Percentiles rank a stretch among this genome's conserved stretches.
Evolutionary conservation across 768 basidiomycete genomes (phyloP).

Genomic region (Harrya chromipes): DNA sequence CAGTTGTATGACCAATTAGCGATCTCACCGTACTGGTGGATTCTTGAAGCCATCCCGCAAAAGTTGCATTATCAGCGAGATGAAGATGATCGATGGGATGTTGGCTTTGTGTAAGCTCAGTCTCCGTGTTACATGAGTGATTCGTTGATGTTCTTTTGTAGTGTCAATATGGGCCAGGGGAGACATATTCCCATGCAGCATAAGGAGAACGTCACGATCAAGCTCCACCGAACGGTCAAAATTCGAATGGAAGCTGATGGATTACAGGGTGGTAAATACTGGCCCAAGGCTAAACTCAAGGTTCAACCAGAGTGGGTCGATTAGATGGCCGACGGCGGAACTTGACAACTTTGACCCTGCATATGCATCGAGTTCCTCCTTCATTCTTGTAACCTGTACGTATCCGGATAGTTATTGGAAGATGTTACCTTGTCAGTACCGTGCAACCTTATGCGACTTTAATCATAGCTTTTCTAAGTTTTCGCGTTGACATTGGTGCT

Average conservation of each 20-base stretch:
- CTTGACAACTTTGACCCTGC: not conserved
- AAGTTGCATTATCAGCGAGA: constrained; percentile 26
- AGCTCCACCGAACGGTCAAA: constrained; percentile 47
- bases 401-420: not conserved
- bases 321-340: constrained; percentile 15
- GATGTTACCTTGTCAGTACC: too few species aligned
- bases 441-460: too few species aligned
- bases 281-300: constrained; percentile 38
- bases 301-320: constrained; percentile 41
- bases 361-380: not conserved
- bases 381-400: not conserved
- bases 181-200: constrained; percentile 41
- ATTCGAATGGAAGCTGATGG: constrained; percentile 50
- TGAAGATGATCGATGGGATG: constrained; percentile 15
- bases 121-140: not conserved
- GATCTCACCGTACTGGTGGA: constrained; percentile 56
- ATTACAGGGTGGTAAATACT: constrained; percentile 33
- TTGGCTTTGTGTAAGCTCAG: constrained; percentile 17
- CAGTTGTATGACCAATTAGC: constrained; percentile 56
- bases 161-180: constrained; percentile 40
- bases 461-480: too few species aligned
- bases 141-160: constrained; percentile 6
- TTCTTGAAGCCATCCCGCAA: constrained; percentile 54
- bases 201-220: constrained; percentile 36
- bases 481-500: too few species aligned